A percentile compares a stretch with the other conserved stretches of the same genome.
Conservation (phyloP, 2,329 filamentous ascomycete genomes). For the Arthrobotrys conoides region DNA sequence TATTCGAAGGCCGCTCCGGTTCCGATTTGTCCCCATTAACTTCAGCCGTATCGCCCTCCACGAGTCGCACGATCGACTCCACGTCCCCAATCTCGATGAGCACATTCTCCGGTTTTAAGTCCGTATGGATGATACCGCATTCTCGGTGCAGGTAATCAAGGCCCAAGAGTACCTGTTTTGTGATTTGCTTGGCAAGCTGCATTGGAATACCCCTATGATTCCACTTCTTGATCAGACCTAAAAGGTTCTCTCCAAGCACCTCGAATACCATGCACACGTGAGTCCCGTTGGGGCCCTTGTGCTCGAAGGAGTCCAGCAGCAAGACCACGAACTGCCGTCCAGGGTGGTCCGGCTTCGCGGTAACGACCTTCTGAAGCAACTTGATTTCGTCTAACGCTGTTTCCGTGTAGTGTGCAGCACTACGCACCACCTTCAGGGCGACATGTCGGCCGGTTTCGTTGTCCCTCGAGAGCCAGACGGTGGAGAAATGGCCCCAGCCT, state of each 20-base stretch:
- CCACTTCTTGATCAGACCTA: slow-evolving; percentile 77
- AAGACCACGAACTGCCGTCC: slow-evolving; percentile 96
- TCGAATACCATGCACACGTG: slow-evolving; percentile 99
- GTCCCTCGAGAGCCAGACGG: slow-evolving; percentile 79
- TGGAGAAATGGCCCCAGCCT: slow-evolving; percentile 73
- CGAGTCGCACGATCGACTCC: slow-evolving; percentile 83
- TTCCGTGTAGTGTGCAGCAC: slow-evolving; percentile 97
- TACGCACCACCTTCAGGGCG: slow-evolving; percentile 96
- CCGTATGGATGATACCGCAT: slow-evolving; percentile 98
- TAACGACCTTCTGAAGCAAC: slow-evolving; percentile 94
- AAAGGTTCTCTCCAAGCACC: slow-evolving; percentile 94
- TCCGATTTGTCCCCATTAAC: slow-evolving; percentile 79
- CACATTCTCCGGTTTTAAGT: slow-evolving; percentile 97
- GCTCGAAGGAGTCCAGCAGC: slow-evolving; percentile 91
- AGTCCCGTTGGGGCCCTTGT: slow-evolving; percentile 94
- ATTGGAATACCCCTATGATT: slow-evolving; percentile 96
- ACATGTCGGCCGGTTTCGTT: slow-evolving; percentile 90
- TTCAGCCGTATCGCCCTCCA: slow-evolving; percentile 66
- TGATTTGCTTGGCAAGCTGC: slow-evolving; percentile 97
- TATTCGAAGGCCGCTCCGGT: slow-evolving; percentile 80
- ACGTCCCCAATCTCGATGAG: slow-evolving; percentile 99
- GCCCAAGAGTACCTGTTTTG: slow-evolving; percentile 95
- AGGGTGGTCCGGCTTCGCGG: slow-evolving; percentile 93
- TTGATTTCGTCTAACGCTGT: slow-evolving; percentile 99
- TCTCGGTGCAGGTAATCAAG: slow-evolving; percentile 97